phyloP scores from a whole-genome alignment of 176 grass and related monocot genomes.

The Triticum urartu region DNA sequence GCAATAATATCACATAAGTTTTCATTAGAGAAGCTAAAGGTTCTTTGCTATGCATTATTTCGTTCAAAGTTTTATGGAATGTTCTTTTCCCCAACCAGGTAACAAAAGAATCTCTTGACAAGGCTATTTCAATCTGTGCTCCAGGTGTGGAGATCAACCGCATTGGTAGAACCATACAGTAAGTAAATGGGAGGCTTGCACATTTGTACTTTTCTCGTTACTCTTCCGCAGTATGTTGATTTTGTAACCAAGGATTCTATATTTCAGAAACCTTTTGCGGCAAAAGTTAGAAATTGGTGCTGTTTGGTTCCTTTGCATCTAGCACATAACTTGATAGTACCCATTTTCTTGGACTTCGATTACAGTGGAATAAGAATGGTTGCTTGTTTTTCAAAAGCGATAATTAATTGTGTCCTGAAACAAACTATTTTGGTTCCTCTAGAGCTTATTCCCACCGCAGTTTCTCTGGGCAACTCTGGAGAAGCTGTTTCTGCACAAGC shows the following conservation, averaged over 20 bases:
- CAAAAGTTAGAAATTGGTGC: not conserved
- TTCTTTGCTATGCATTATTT: conserved; percentile 19
- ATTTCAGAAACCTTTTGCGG: not conserved
- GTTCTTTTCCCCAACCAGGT: conserved; percentile 50
- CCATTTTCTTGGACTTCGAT: not conserved
- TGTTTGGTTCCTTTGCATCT: conserved; percentile 4
- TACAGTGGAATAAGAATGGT: not conserved
- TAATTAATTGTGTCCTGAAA: not conserved
- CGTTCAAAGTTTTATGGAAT: conserved; percentile 8
- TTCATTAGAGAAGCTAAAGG: not conserved
- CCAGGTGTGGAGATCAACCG: conserved; percentile 84
- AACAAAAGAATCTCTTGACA: conserved; percentile 80
- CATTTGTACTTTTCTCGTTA: not conserved
- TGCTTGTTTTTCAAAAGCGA: not conserved
- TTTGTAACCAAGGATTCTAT: not conserved
- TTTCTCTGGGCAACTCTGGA: no score
- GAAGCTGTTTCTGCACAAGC: no score
- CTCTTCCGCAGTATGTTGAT: conserved; percentile 5
- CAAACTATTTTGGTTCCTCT: not conserved
- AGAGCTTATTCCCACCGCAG: no score
- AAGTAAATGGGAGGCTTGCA: conserved; percentile 37
- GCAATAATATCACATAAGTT: conserved; percentile 1
- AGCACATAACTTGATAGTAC: not conserved
- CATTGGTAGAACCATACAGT: conserved; percentile 96
- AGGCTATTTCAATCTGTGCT: conserved; percentile 89